Base-by-base conservation (phyloP, 495 filamentous ascomycete genomes). In the Bombardia bombarda region DNA sequence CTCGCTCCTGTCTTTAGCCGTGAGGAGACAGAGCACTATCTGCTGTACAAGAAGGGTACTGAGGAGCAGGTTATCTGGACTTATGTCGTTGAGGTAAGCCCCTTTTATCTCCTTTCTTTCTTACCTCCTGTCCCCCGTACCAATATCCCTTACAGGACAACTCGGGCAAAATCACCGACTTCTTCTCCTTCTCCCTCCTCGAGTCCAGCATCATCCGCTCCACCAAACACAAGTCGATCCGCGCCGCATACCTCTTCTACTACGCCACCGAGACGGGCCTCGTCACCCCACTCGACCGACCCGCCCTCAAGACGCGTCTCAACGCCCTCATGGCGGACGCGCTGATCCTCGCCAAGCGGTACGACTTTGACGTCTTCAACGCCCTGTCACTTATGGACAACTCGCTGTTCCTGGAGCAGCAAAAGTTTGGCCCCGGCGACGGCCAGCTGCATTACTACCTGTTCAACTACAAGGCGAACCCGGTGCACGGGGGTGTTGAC, bases 281-380 rank as follows among this genome's bases (percentile, higher is more conserved):
- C 52, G 61, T 64, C 1, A 60, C 63, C 16, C 71, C 80, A 21
- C 42, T 63, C 24, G 59, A 72, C 39, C 70, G 65, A 46, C 62
- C 75, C 25, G 74, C 73, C 12, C 68, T 92, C 43, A 85, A 86
- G 60, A 61, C 70, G 2, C 78, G 88, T 13, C 68, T 98, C 28
- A 87, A 87, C 52, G 56, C 63, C 8, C 68, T 98, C 53, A 77
- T 95, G 35, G 80, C 82, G 30, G 90, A 97, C 62, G 85, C 87
- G 7, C 66, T 98, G 21, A 84, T 96, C 52, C 68, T 92, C 21
- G 90, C 92, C 34, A 95, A 94, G 66, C 74, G 83, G 71, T 72
- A 74, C 50, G 79, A 83, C 31, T 96, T 96, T 59, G 92, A 98
- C 60, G 92, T 98, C 31, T 94, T 96, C 72, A 98, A 98, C 50